Evolutionary conservation across 2,329 filamentous ascomycete species (phyloP).

Genomic region (Leptographium procerum): DNA sequence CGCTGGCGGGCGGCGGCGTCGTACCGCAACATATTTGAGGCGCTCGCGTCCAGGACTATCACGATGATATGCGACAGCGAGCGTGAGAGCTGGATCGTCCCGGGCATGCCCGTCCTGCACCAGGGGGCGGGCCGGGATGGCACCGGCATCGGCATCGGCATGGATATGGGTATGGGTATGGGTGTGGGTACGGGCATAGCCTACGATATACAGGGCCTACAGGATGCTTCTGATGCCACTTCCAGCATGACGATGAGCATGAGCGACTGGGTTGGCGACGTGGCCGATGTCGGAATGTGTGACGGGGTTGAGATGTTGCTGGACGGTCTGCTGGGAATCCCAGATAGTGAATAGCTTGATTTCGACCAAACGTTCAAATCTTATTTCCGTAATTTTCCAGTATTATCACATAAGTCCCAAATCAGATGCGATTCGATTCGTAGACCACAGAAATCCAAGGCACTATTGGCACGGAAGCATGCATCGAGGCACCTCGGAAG

Average conservation of each 20-base stretch:
- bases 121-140: neutral
- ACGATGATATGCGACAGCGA: slow-evolving; percentile 24
- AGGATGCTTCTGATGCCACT: neutral
- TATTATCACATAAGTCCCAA: no score
- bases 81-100: neutral
- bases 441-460: no score
- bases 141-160: no score
- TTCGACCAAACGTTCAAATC: no score
- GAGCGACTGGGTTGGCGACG: neutral
- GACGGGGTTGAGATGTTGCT: neutral
- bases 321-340: neutral
- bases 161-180: no score
- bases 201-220: neutral
- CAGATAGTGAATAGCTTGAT: neutral
- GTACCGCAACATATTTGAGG: slow-evolving; percentile 23
- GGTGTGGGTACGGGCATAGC: no score
- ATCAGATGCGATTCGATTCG: no score
- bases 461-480: no score
- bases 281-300: neutral
- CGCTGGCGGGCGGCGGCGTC: slow-evolving; percentile 14
- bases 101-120: neutral
- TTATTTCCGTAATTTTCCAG: no score
- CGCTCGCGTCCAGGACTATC: slow-evolving; percentile 18
- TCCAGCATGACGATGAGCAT: neutral
- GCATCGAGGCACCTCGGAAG: no score